Conservation (phyloP, 2,329 filamentous ascomycete genomes). For the Macrophomina pseudophaseolina region DNA sequence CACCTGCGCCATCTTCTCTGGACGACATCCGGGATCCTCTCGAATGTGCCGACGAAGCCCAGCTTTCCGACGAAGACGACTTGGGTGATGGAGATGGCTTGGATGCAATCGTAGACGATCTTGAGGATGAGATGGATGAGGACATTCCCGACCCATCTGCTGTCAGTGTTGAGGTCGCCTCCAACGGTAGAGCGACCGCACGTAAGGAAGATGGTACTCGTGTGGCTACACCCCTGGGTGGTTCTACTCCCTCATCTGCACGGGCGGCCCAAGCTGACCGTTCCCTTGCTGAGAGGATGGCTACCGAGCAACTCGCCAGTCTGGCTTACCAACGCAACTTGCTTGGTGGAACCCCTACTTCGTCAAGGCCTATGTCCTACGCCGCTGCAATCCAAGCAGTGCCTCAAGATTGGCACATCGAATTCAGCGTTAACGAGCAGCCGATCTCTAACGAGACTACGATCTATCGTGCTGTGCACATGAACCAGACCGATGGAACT, state of each 20-base stretch:
- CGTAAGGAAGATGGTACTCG: slow-evolving; percentile 90
- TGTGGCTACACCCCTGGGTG: slow-evolving; percentile 78
- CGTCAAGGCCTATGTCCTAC: slow-evolving; percentile 74
- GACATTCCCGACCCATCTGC: slow-evolving; percentile 81
- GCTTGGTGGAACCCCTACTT: slow-evolving; percentile 51
- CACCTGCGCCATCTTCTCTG: slow-evolving; percentile 41
- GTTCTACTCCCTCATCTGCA: slow-evolving; percentile 37
- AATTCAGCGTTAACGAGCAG: slow-evolving; percentile 87
- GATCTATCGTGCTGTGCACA: slow-evolving; percentile 89
- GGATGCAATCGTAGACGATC: slow-evolving; percentile 86
- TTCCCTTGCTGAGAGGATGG: slow-evolving; percentile 31
- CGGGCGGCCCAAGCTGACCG: slow-evolving; percentile 40
- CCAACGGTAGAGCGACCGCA: slow-evolving; percentile 85
- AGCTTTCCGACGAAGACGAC: slow-evolving; percentile 74
- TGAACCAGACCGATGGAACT: slow-evolving; percentile 57
- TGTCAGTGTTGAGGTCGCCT: slow-evolving; percentile 87
- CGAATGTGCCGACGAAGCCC: slow-evolving; percentile 92
- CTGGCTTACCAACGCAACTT: slow-evolving; percentile 30
- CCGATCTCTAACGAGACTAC: slow-evolving; percentile 89
- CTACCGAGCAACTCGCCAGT: slow-evolving; percentile 38
- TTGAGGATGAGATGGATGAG: slow-evolving; percentile 81
- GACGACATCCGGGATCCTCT: slow-evolving; percentile 61
- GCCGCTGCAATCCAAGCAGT: slow-evolving; percentile 79
- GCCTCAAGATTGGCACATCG: slow-evolving; percentile 95
- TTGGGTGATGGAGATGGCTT: slow-evolving; percentile 69